Evolutionary conservation across 768 basidiomycete genomes (phyloP).

Genomic region (Psilocybe sp.): DNA sequence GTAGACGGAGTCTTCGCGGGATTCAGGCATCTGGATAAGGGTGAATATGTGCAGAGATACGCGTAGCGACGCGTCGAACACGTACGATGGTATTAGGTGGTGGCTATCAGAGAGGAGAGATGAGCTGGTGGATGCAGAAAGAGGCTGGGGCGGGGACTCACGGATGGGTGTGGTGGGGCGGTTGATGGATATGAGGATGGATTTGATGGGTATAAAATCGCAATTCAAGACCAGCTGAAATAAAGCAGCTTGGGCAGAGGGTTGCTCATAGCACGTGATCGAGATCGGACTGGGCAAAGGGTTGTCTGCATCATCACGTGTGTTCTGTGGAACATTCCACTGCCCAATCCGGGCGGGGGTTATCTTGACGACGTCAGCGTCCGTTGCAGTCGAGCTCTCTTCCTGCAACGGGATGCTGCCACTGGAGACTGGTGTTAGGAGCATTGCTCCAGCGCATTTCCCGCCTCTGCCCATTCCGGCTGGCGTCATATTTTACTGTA

Average conservation of each 20-base stretch:
- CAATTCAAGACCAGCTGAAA: constrained; percentile 56
- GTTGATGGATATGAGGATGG: constrained; percentile 33
- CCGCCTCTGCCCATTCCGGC: too few relatives aligned
- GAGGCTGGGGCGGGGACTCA: constrained; percentile 36
- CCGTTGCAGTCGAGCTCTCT: constrained; percentile 4
- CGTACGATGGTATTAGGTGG: constrained; percentile 40
- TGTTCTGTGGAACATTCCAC: constrained; percentile 21
- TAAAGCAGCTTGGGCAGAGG: constrained; percentile 71
- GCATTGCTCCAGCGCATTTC: too few relatives aligned
- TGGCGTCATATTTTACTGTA: too few relatives aligned
- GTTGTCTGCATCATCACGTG: constrained; percentile 29
- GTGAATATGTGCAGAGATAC: constrained; percentile 37
- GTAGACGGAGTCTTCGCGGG: constrained; percentile 97
- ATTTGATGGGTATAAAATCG: constrained; percentile 45
- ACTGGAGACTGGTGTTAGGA: too few relatives aligned
- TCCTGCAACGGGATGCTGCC: not conserved
- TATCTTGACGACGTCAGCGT: constrained; percentile 24
- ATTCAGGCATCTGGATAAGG: constrained; percentile 65
- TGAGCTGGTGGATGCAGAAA: constrained; percentile 34
- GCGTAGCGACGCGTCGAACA: constrained; percentile 27
- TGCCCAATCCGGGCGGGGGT: constrained; percentile 5
- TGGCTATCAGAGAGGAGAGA: constrained; percentile 24
- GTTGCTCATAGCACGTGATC: constrained; percentile 44
- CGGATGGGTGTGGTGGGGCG: constrained; percentile 36
- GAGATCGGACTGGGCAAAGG: constrained; percentile 40